Evolutionary conservation across 1,284 basidiomycete species (phyloP).

Genomic region (Pascua sp.): DNA sequence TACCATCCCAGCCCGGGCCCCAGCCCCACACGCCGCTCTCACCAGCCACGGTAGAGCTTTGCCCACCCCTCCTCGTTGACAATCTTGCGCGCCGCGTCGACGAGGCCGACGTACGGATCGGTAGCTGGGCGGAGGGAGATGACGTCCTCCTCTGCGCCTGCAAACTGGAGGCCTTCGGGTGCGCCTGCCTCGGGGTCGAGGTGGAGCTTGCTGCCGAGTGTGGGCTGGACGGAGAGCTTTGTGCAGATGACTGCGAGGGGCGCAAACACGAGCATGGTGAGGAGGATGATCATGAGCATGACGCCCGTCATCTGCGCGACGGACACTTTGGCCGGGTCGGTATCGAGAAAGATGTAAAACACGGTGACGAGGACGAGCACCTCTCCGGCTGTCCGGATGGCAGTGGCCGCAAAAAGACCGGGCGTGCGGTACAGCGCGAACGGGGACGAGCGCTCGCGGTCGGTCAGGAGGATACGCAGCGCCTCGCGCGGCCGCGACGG

Average conservation of each 20-base stretch:
- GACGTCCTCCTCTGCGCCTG: constrained; percentile 77
- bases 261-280: constrained; percentile 64
- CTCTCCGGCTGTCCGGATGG: constrained; percentile 63
- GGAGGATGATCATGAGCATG: constrained; percentile 54
- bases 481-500: constrained; percentile 62
- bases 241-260: constrained; percentile 80
- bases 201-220: constrained; percentile 59
- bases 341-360: too few relatives aligned
- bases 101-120: constrained; percentile 76
- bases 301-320: constrained; percentile 54
- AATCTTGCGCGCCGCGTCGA: constrained; percentile 74
- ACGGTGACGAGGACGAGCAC: too few relatives aligned
- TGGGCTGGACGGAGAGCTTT: constrained; percentile 76
- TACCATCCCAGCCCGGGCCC: too few relatives aligned
- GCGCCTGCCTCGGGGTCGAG: constrained; percentile 59
- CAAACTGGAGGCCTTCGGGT: constrained; percentile 60
- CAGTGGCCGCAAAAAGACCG: constrained; percentile 68
- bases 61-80: constrained; percentile 76
- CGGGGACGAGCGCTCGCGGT: constrained; percentile 73
- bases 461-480: constrained; percentile 70
- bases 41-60: constrained; percentile 81
- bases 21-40: too few relatives aligned
- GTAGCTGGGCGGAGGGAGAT: constrained; percentile 78
- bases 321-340: constrained; percentile 41
- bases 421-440: constrained; percentile 80